Base-by-base conservation (phyloP, 2,329 filamentous ascomycete genomes). In the Sporothrix inflata region DNA sequence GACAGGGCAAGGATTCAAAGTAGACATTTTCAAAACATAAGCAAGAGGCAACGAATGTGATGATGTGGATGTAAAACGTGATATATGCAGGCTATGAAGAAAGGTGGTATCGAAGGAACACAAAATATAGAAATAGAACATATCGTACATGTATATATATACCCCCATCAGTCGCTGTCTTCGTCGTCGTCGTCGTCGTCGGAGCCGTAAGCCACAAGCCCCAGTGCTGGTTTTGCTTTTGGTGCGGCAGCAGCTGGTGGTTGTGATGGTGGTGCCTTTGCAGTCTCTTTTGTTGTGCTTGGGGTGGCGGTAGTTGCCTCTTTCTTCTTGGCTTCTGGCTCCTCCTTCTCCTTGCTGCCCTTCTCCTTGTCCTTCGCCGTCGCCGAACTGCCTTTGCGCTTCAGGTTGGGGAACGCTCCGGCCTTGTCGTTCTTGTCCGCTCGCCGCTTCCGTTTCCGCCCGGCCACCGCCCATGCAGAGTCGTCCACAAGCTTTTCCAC, bases 151-250 rank as follows among this genome's bases (percentile, higher is more conserved):
- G 34, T 0, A 40, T 30, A 63, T 30, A 63, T 24, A 24, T 38
- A 42, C 7, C 5, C 12, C 9, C 12, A 38, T 65, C 60, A 65
- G 60, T 65, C 60, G 11, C 38, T 45, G 60, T 65, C 60, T 1
- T 60, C 55, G 21, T 42, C 57, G 16, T 63, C 57, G 45, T 70
- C 57, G 9, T 24, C 24, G 16, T 45, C 78, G 79, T 88, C 87
- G 1, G 87, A 90, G 5, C 84, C 87, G 74, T 90, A 90, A 72
- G 82, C 84, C 14, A 89, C 87, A 51, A 90, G 77, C 0, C 82
- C 83, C 61, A 84, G 69, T 8, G 79, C 77, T 3, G 80, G 74
- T 71, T 80, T 81, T 24, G 72, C 19, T 49, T 72, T 68, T 42
- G 69, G 21, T 19, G 49, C 30, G 3, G 55, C 14, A 1, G 16